Conservation (phyloP, 768 basidiomycete genomes). For the Lentinula raphanica region DNA sequence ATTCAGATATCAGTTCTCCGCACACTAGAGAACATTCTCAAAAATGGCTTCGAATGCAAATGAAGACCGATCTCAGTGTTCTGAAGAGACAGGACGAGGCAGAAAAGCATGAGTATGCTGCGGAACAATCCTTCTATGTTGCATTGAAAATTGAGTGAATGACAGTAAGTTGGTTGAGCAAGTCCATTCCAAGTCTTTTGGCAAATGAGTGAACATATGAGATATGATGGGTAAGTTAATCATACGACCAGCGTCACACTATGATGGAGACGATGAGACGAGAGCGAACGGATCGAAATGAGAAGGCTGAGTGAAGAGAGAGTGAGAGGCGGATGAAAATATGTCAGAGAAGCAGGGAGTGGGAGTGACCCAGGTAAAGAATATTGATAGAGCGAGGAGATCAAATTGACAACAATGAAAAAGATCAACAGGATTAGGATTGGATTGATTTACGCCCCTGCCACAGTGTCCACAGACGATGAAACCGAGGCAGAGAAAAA, state of each 20-base stretch:
- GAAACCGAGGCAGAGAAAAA: background rate
- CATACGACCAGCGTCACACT: conserved; percentile 9
- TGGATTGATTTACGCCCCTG: conserved; percentile 1
- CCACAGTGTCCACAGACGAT: background rate
- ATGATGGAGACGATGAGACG: conserved; percentile 1
- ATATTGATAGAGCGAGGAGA: background rate
- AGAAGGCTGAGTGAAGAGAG: background rate
- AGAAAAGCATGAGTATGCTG: too few species aligned
- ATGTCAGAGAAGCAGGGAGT: background rate
- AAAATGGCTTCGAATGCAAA: too few species aligned
- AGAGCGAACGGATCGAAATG: background rate
- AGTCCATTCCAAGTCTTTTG: conserved; percentile 3
- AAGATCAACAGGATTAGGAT: conserved; percentile 8
- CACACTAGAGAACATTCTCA: too few species aligned
- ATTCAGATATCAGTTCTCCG: too few species aligned
- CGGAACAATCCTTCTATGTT: too few species aligned
- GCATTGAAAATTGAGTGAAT: background rate
- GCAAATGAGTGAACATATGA: conserved; percentile 4
- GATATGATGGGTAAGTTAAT: background rate
- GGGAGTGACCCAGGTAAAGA: background rate
- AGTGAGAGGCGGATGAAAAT: too few species aligned
- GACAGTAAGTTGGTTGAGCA: background rate
- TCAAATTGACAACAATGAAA: conserved; percentile 6
- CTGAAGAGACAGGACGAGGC: too few species aligned
- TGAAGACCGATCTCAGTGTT: too few species aligned